Evolutionary conservation across 371 early-diverging fungal species (phyloP).

Genomic region (Lichtheimia hyalospora): DNA sequence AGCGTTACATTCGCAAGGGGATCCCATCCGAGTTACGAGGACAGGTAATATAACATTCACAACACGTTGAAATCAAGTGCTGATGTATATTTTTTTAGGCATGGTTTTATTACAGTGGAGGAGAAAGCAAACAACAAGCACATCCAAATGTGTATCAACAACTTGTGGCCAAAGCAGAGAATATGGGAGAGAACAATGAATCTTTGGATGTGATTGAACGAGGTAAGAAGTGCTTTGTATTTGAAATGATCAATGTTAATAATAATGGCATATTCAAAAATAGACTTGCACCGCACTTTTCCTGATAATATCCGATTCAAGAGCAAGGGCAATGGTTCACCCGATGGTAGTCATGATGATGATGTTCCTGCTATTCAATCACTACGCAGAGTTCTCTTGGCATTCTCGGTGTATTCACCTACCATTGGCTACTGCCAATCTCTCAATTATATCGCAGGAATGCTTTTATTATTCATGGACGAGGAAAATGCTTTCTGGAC

Average conservation of each 20-base stretch:
- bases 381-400: conserved; percentile 69
- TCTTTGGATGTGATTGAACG: conserved; percentile 73
- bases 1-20: conserved; percentile 82
- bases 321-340: conserved; percentile 16
- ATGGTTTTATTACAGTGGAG: conserved; percentile 88
- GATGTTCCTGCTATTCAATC: conserved; percentile 36
- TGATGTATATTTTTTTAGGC: conserved; percentile 33
- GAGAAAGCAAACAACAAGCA: conserved; percentile 58
- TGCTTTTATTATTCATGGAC: conserved; percentile 75
- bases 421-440: conserved; percentile 85
- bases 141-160: conserved; percentile 65
- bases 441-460: conserved; percentile 83
- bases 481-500: conserved; percentile 85
- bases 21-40: conserved; percentile 79
- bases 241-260: not conserved
- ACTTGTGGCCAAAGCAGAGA: conserved; percentile 51
- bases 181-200: conserved; percentile 57
- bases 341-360: conserved; percentile 36
- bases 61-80: not conserved
- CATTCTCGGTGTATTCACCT: conserved; percentile 63
- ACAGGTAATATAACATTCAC: conserved; percentile 43
- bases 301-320: conserved; percentile 76
- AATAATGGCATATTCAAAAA: not conserved
- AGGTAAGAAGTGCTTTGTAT: conserved; percentile 13
- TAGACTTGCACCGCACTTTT: conserved; percentile 80